Evolutionary conservation across 2,329 filamentous ascomycete genomes (phyloP).

Genomic region (Alternaria alternata): DNA sequence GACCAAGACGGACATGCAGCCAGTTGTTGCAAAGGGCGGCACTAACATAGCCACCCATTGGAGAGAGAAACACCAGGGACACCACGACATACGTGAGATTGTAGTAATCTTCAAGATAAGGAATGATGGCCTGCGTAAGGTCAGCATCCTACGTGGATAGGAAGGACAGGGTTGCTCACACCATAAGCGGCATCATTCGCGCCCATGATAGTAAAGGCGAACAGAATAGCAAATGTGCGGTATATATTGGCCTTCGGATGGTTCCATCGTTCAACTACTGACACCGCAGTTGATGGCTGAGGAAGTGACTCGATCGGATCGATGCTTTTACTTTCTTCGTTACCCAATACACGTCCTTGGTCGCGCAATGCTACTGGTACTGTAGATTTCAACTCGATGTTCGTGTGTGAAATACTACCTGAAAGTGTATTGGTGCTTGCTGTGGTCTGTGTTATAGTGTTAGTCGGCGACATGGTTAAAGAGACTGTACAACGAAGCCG

Average conservation of each 20-base stretch:
- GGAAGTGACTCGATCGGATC: slow-evolving; percentile 50
- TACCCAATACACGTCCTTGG: slow-evolving; percentile 2
- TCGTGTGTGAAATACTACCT: not conserved
- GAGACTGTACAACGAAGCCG: not conserved
- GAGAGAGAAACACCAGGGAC: slow-evolving; percentile 70
- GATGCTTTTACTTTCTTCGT: slow-evolving; percentile 15
- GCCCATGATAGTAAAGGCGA: slow-evolving; percentile 68
- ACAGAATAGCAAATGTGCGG: slow-evolving; percentile 65
- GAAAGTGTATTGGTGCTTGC: slow-evolving; percentile 1
- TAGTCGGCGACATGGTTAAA: slow-evolving; percentile 19
- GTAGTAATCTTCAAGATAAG: slow-evolving; percentile 67
- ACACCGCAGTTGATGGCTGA: slow-evolving; percentile 53
- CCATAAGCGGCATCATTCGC: slow-evolving; percentile 72
- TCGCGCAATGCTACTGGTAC: not conserved
- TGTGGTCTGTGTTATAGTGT: slow-evolving; percentile 13
- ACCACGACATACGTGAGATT: slow-evolving; percentile 66
- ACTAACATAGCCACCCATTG: slow-evolving; percentile 68
- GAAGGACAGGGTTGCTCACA: slow-evolving; percentile 51
- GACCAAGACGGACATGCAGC: slow-evolving; percentile 69
- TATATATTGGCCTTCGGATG: slow-evolving; percentile 63
- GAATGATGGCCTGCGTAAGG: slow-evolving; percentile 14
- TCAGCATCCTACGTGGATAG: not conserved
- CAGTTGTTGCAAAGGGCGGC: slow-evolving; percentile 69
- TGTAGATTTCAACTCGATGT: not conserved
- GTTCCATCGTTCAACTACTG: slow-evolving; percentile 67